Conservation (phyloP, 208 protist genomes). For the Wallacemonas sp. region DNA sequence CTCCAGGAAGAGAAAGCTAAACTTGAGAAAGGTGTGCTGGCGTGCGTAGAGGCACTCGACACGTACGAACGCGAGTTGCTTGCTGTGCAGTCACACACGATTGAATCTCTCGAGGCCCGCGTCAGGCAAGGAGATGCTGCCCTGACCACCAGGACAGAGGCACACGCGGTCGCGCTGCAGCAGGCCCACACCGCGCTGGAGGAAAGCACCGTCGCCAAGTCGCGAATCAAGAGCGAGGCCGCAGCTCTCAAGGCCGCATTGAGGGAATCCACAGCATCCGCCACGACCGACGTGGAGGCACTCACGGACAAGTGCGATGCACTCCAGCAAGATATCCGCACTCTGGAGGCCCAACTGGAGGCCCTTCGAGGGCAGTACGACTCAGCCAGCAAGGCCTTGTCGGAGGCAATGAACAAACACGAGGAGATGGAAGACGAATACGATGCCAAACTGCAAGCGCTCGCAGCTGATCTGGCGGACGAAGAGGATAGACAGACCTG, state of each 20-base stretch:
- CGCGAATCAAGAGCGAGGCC: slow-evolving; percentile 16
- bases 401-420: slow-evolving; percentile 1
- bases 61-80: slow-evolving; percentile 21
- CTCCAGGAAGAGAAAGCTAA: slow-evolving; percentile 10
- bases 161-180: slow-evolving; percentile 18
- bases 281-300: slow-evolving; percentile 12
- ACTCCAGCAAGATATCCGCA: slow-evolving; percentile 27
- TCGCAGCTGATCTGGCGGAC: slow-evolving; percentile 18
- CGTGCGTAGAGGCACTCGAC: slow-evolving; percentile 12
- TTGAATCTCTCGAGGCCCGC: slow-evolving; percentile 8
- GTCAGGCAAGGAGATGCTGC: background rate
- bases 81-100: slow-evolving; percentile 25
- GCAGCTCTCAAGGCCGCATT: slow-evolving; percentile 12
- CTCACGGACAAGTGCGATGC: slow-evolving; percentile 15
- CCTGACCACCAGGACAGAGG: slow-evolving; percentile 13
- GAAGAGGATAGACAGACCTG: slow-evolving; percentile 22
- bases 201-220: slow-evolving; percentile 11
- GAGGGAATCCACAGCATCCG: slow-evolving; percentile 8
- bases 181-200: slow-evolving; percentile 16
- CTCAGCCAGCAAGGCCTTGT: slow-evolving; percentile 1
- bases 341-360: slow-evolving; percentile 25
- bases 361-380: slow-evolving; percentile 6
- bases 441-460: slow-evolving; percentile 19
- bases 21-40: background rate
- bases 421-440: slow-evolving; percentile 18